Conservation (phyloP, 2,329 filamentous ascomycete genomes). For the Elsinoe arachidis region DNA sequence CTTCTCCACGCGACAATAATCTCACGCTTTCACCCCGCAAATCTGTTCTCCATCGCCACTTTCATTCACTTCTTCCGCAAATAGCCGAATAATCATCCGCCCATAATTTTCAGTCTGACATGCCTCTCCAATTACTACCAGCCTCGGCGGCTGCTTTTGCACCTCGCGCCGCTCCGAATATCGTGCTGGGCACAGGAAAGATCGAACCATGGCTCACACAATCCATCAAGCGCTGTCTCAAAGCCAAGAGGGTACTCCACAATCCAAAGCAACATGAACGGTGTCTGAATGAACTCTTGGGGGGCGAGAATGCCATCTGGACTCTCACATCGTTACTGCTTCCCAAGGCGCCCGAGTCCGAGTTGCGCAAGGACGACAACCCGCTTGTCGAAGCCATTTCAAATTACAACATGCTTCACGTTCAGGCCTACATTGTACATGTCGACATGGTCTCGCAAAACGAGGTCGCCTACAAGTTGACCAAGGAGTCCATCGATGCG, state of each 20-base stretch:
- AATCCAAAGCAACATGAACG: conserved; percentile 90
- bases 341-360: conserved; percentile 75
- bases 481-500: conserved; percentile 83
- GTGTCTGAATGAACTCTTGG: conserved; percentile 91
- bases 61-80: conserved; percentile 29
- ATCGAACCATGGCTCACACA: conserved; percentile 95
- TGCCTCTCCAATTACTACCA: conserved; percentile 89
- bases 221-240: conserved; percentile 93
- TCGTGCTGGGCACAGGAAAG: conserved; percentile 75
- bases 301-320: conserved; percentile 86
- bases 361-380: conserved; percentile 69
- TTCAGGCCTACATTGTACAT: conserved; percentile 97
- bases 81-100: conserved; percentile 21
- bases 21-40: conserved; percentile 29
- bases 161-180: conserved; percentile 84
- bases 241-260: conserved; percentile 93
- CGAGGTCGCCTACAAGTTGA: conserved; percentile 97
- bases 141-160: conserved; percentile 95
- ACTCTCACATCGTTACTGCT: conserved; percentile 88
- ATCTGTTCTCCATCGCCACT: conserved; percentile 28
- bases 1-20: conserved; percentile 2
- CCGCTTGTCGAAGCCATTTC: conserved; percentile 77
- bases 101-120: conserved; percentile 39
- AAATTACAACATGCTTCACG: conserved; percentile 86
- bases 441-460: conserved; percentile 98